Conservation (phyloP, 257 asterid genomes). For the Solanum arcanum region DNA sequence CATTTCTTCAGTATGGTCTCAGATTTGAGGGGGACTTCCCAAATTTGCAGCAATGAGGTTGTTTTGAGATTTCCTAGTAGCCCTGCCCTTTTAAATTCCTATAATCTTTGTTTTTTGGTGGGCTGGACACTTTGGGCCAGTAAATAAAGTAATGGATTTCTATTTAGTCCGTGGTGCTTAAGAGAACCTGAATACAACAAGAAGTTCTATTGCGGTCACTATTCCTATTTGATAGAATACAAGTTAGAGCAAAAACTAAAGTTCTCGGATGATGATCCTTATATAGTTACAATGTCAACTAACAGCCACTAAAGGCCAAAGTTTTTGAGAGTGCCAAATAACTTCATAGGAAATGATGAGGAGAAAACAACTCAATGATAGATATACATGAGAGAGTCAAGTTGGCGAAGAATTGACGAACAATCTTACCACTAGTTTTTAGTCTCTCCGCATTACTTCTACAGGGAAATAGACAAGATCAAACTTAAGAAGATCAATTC, state of each 20-base stretch:
- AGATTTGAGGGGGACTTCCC: too few relatives aligned
- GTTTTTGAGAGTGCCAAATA: not conserved
- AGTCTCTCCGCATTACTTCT: conserved; percentile 33
- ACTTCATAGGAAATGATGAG: not conserved
- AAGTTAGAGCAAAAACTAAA: not conserved
- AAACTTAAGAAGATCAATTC: not conserved
- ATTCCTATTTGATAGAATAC: not conserved
- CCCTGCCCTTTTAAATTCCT: too few relatives aligned
- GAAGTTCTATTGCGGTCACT: not conserved
- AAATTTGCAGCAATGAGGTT: too few relatives aligned
- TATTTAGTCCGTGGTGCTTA: conserved; percentile 48
- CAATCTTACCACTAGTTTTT: conserved; percentile 58
- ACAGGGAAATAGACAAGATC: not conserved
- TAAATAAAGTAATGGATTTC: too few relatives aligned
- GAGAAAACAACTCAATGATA: not conserved
- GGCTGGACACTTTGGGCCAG: too few relatives aligned
- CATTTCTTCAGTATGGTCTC: too few relatives aligned
- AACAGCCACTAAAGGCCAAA: not conserved
- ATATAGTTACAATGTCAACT: not conserved
- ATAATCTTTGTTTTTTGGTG: too few relatives aligned
- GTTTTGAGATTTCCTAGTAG: too few relatives aligned
- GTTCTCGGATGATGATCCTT: not conserved
- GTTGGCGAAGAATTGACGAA: not conserved
- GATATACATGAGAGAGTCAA: not conserved
- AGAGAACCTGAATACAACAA: conserved; percentile 40